Conservation (phyloP, 371 early-diverging fungal species). For the Apophysomyces sp. region DNA sequence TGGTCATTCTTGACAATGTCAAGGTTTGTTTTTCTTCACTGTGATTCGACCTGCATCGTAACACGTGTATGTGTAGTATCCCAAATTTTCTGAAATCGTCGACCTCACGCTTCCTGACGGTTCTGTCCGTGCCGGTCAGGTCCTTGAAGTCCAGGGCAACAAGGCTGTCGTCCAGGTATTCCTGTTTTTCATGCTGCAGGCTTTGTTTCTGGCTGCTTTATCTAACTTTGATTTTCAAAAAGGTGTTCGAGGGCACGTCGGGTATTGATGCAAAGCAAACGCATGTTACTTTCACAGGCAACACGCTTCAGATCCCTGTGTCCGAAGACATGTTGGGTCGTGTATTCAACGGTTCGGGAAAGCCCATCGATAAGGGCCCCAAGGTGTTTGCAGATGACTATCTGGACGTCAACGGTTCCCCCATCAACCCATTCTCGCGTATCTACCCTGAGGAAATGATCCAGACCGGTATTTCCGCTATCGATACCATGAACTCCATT, state of each 20-base stretch:
- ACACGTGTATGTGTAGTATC: conserved; percentile 61
- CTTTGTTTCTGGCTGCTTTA: background rate
- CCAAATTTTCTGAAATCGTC: conserved; percentile 99
- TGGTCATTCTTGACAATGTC: conserved; percentile 99
- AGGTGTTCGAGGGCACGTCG: conserved; percentile 99
- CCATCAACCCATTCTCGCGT: conserved; percentile 99
- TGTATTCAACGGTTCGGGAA: conserved; percentile 99
- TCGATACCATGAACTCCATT: conserved; percentile 99
- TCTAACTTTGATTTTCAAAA: too few species aligned
- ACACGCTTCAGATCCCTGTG: conserved; percentile 97
- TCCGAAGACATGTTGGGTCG: conserved; percentile 99
- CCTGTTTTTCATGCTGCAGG: background rate
- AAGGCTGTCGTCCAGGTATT: conserved; percentile 96
- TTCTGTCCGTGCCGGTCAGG: conserved; percentile 96
- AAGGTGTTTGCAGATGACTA: conserved; percentile 99
- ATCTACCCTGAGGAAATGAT: conserved; percentile 99
- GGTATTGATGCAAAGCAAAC: conserved; percentile 99
- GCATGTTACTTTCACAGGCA: conserved; percentile 97
- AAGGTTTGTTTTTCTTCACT: conserved; percentile 51
- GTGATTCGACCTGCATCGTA: background rate
- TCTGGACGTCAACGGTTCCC: conserved; percentile 98
- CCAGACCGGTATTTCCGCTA: conserved; percentile 99
- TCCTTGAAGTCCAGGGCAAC: conserved; percentile 98
- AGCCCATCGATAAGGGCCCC: conserved; percentile 99
- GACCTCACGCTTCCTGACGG: conserved; percentile 98